Percentiles rank a stretch among this genome's conserved stretches.
Conservation (phyloP, 768 basidiomycete species). For the Jaapia argillacea region DNA sequence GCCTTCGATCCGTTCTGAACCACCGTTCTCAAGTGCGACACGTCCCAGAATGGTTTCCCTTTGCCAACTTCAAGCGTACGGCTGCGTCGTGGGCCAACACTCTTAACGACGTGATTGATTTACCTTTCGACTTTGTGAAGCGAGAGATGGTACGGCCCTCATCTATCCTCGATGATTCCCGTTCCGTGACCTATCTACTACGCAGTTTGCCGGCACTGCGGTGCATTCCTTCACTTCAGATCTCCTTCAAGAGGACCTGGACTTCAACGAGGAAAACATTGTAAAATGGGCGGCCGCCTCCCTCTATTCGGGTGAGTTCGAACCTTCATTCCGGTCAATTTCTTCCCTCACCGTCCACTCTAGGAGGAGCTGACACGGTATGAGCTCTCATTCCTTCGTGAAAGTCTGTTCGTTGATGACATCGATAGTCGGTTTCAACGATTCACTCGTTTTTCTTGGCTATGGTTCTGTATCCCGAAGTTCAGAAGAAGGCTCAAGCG, state of each 20-base stretch:
- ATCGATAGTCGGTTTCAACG: conserved; percentile 14
- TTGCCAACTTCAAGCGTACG: conserved; percentile 22
- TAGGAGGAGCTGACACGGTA: conserved; percentile 14
- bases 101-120: conserved; percentile 8
- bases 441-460: conserved; percentile 22
- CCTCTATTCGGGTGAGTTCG: conserved; percentile 11
- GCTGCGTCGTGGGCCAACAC: conserved; percentile 17
- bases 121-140: conserved; percentile 23
- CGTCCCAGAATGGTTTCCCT: conserved; percentile 30
- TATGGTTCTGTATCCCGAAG: conserved; percentile 20
- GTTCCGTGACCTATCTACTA: too few species aligned
- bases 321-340: too few species aligned
- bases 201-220: conserved; percentile 9
- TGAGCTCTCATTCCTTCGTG: neutral
- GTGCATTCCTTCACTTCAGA: conserved; percentile 8
- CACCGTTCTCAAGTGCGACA: conserved; percentile 13
- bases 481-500: conserved; percentile 21
- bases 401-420: neutral
- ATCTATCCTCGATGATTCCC: too few species aligned
- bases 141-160: conserved; percentile 17
- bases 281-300: conserved; percentile 13
- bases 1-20: neutral
- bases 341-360: neutral
- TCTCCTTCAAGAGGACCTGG: conserved; percentile 3
- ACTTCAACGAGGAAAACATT: conserved; percentile 4